Conservation (phyloP, 2,329 filamentous ascomycete genomes). For the Claviceps maximensis region DNA sequence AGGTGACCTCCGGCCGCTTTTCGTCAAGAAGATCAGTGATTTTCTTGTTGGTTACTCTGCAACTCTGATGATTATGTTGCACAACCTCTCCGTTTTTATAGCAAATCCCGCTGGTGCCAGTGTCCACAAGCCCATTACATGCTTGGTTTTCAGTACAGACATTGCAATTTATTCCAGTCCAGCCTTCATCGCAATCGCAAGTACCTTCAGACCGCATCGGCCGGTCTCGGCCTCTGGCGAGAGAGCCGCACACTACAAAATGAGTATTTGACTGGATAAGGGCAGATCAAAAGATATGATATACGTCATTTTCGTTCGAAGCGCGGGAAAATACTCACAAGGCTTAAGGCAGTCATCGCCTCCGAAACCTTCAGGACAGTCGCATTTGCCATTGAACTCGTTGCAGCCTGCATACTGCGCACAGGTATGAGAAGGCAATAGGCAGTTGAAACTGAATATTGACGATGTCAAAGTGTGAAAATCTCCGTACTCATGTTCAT, state of each 20-base stretch:
- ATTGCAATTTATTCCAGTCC: constrained; percentile 96
- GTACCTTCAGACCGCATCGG: constrained; percentile 55
- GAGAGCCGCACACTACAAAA: constrained; percentile 62
- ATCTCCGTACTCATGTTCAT: neutral
- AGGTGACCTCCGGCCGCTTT: constrained; percentile 84
- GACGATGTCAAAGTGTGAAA: constrained; percentile 16
- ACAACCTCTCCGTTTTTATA: constrained; percentile 84
- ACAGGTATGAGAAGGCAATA: constrained; percentile 82
- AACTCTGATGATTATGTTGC: constrained; percentile 94
- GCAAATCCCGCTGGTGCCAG: constrained; percentile 70
- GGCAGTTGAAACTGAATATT: constrained; percentile 77
- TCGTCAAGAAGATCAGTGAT: constrained; percentile 78
- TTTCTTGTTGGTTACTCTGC: constrained; percentile 91
- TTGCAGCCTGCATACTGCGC: constrained; percentile 85
- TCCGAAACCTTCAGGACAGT: constrained; percentile 83
- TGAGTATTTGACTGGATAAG: neutral
- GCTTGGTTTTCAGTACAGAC: constrained; percentile 75
- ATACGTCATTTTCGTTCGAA: neutral
- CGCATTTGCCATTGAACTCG: constrained; percentile 80
- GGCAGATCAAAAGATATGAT: neutral
- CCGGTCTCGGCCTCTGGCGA: constrained; percentile 68
- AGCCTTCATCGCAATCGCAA: constrained; percentile 85
- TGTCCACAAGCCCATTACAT: constrained; percentile 79
- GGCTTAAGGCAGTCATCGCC: constrained; percentile 88
- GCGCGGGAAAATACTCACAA: constrained; percentile 28